These are phyloP conservation scores for Aspergillus viridinutans DNA, from an alignment of 2,329 filamentous ascomycete species.

Conservation along the genomic window DNA sequence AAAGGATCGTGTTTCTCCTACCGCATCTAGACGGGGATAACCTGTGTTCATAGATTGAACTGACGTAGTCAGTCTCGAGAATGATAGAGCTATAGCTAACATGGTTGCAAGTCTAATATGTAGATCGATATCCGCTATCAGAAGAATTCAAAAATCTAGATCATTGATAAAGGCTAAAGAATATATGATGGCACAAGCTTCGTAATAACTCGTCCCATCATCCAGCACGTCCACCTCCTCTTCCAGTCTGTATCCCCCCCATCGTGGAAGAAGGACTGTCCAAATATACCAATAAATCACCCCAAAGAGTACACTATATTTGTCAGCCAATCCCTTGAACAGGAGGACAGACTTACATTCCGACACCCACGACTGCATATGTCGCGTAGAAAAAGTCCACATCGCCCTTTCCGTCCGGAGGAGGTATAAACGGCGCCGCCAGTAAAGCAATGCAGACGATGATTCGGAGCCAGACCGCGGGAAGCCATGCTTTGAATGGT, in stretches of 20 bases:
- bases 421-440: slow-evolving; percentile 60
- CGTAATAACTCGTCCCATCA: slow-evolving; percentile 64
- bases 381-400: slow-evolving; percentile 49
- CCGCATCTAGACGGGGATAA: no score
- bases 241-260: slow-evolving; percentile 58
- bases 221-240: slow-evolving; percentile 57
- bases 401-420: slow-evolving; percentile 45
- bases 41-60: no score
- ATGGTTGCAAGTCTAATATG: no score
- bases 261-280: slow-evolving; percentile 57
- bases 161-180: background rate
- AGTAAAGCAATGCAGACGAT: slow-evolving; percentile 53
- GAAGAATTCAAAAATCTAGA: no score
- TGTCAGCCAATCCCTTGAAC: slow-evolving; percentile 9
- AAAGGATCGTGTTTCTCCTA: no score
- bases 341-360: slow-evolving; percentile 32
- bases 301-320: slow-evolving; percentile 52
- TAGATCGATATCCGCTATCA: no score
- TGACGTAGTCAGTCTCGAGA: no score
- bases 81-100: no score
- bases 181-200: slow-evolving; percentile 43
- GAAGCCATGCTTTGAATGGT: slow-evolving; percentile 63
- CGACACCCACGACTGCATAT: slow-evolving; percentile 50
- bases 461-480: slow-evolving; percentile 55
- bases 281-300: slow-evolving; percentile 66